Evolutionary conservation across 1,139 yeast species (phyloP), one percentile per base, ranked within the genome.

Genomic region (Protomyces lactucae-debilis): DNA sequence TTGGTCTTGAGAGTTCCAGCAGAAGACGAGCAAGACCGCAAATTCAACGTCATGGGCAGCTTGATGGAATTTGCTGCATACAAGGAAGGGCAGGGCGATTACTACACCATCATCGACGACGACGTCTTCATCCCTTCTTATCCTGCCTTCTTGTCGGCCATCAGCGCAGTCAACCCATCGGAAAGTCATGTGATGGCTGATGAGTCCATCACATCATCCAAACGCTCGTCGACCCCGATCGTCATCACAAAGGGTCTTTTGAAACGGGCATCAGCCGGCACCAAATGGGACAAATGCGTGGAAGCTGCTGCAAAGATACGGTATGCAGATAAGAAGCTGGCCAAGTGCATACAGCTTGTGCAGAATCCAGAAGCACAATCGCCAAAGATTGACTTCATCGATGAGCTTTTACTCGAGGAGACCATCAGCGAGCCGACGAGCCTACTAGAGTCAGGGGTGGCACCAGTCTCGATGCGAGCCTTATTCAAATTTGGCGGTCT

Each of bases 21-120:
- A 16, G 45, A 52, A 5, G 43, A 59, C 25, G 14, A 32, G 40
- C 57, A 37, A 16, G 43, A 40, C 52, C 57, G 56, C 43, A 59
- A 59, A 28, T 40, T 59, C 32, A 55, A 59, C 32, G 25, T 59
- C 3, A 52, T 59, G 10, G 53, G 55, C n/a, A 21, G 40, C 4
- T 39, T 59, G 28, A 52, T 40, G 28, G 63, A 59, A 35, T 59
- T 59, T 18, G 45, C 46, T 25, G 32, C 37, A 16, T 59, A 59
- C 43, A 51, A 59, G 10, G 52, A 59, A 25, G 63, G 63, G 21
- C 18, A 25, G 35, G 63, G 57, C 28, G 43, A 59, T 18, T 59
- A 59, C 48, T 59, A 59, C 28, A 52, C 63, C n/a, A 59, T 59
- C 23, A 14, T 59, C 6, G 63, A 59, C 52, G 55, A 59, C 53